phyloP scores from a whole-genome alignment of 129 eudicot genomes.

The Ambrosia trifida region DNA sequence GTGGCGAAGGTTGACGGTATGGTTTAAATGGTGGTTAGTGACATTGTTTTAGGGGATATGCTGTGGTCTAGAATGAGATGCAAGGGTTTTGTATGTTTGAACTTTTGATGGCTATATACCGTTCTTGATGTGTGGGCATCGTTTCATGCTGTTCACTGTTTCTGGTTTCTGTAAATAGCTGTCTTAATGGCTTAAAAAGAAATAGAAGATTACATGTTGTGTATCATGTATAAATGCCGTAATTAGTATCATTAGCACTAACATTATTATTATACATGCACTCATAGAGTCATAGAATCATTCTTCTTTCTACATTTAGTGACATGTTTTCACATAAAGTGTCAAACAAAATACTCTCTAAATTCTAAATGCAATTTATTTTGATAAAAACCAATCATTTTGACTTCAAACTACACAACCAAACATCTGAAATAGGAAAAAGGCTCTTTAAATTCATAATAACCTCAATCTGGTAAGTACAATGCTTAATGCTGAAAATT shows the following conservation, averaged over 20 bases:
- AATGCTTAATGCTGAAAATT: conserved; percentile 3
- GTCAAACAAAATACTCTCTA: not conserved
- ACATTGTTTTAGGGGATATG: not conserved
- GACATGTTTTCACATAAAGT: not conserved
- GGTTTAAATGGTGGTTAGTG: no score
- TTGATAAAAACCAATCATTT: not conserved
- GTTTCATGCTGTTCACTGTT: no score
- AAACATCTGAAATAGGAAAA: conserved; percentile 4
- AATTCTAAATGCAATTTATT: not conserved
- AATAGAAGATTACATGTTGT: not conserved
- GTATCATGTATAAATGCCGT: not conserved
- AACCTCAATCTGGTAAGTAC: not conserved
- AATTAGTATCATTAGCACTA: not conserved
- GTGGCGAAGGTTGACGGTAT: no score
- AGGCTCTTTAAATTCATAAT: not conserved
- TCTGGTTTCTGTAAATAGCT: not conserved
- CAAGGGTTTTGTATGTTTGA: no score
- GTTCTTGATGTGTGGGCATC: not conserved
- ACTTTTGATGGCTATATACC: no score
- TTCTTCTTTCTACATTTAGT: not conserved
- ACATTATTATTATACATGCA: not conserved
- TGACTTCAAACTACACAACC: not conserved
- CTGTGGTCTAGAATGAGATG: no score
- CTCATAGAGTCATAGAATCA: not conserved
- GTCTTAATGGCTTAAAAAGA: not conserved